phyloP scores from a whole-genome alignment of 2,329 filamentous ascomycete genomes.

The Byssochlamys sp. region DNA sequence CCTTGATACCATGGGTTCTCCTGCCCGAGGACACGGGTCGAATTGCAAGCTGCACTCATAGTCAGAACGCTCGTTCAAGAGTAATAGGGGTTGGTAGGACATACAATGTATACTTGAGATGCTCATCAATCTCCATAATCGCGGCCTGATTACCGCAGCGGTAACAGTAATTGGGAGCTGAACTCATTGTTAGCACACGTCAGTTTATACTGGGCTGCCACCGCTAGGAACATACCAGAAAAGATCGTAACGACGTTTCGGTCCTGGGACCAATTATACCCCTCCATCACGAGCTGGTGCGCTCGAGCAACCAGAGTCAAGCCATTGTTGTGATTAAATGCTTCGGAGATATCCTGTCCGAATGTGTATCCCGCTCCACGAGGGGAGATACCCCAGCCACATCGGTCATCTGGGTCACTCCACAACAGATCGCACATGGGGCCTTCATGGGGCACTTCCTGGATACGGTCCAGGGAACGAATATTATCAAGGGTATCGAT shows the following conservation, averaged over 20 bases:
- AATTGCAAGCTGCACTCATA: constrained; percentile 72
- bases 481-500: constrained; percentile 96
- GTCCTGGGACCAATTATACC: constrained; percentile 99
- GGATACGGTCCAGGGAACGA: constrained; percentile 84
- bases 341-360: constrained; percentile 93
- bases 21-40: constrained; percentile 91
- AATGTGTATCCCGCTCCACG: constrained; percentile 92
- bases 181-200: background rate
- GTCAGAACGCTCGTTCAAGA: background rate
- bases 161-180: constrained; percentile 92
- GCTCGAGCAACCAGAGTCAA: constrained; percentile 89
- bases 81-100: constrained; percentile 33
- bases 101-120: constrained; percentile 98
- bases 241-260: constrained; percentile 98
- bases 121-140: constrained; percentile 99
- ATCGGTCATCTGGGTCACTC: constrained; percentile 95
- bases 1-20: constrained; percentile 97
- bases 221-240: constrained; percentile 54
- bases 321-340: constrained; percentile 98
- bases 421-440: constrained; percentile 97
- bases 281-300: constrained; percentile 98
- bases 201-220: constrained; percentile 1
- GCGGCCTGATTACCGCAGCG: constrained; percentile 96
- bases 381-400: constrained; percentile 90
- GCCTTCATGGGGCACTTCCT: constrained; percentile 95